A percentile compares a stretch with the other conserved stretches of the same genome.
Conservation (phyloP, 2,329 filamentous ascomycete species). For the Magnaporthiopsis incrustans region DNA sequence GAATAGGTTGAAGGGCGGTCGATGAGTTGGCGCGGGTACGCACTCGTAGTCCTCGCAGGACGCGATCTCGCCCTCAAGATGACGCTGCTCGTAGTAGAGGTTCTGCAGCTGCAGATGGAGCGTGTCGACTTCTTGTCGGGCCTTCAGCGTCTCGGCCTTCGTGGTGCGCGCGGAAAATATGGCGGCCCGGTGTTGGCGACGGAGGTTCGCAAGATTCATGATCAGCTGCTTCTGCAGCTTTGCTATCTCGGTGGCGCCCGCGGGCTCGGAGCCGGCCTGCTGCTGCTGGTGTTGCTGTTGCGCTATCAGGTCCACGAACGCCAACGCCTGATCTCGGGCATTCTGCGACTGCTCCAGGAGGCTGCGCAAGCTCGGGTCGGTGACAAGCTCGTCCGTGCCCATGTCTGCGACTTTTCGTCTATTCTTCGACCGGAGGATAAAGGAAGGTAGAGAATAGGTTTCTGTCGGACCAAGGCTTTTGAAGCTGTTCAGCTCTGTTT, state of each 20-base stretch:
- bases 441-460: background rate
- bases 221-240: slow-evolving; percentile 74
- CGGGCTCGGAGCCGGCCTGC: slow-evolving; percentile 32
- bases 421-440: background rate
- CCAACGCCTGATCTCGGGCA: slow-evolving; percentile 63
- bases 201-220: slow-evolving; percentile 70
- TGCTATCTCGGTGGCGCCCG: slow-evolving; percentile 46
- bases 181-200: slow-evolving; percentile 75
- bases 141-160: slow-evolving; percentile 78
- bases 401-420: slow-evolving; percentile 25
- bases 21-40: slow-evolving; percentile 25
- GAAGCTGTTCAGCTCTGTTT: background rate
- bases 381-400: slow-evolving; percentile 51
- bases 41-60: slow-evolving; percentile 91
- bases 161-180: slow-evolving; percentile 76
- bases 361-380: slow-evolving; percentile 55
- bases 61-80: slow-evolving; percentile 80
- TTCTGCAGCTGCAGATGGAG: slow-evolving; percentile 92
- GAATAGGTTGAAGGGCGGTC: no score
- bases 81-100: slow-evolving; percentile 89
- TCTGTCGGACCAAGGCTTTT: background rate
- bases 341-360: slow-evolving; percentile 67
- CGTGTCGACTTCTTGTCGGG: slow-evolving; percentile 81
- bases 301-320: slow-evolving; percentile 48
- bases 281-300: slow-evolving; percentile 12